Evolutionary conservation across 306 rosid species (phyloP), one percentile per base, ranked within the genome.

Genomic region (Sindora glabra): DNA sequence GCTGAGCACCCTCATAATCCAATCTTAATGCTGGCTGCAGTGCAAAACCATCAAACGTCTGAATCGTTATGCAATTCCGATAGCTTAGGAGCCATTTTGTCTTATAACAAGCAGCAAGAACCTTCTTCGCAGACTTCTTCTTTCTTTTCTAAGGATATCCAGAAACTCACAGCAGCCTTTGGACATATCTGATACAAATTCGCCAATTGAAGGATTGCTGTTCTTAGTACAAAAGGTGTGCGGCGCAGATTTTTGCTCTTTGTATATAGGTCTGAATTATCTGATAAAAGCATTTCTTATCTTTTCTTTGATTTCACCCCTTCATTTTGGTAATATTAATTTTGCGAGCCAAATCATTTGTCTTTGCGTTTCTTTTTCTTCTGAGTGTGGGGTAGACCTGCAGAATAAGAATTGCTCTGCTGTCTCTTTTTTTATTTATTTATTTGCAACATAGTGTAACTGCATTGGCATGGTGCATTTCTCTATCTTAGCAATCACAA

Each of bases 181-280:
- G 83, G 72, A 70, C 78, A 81, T 62, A 64, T 77, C 46, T 73
- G n/a, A n/a, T n/a, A n/a, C n/a, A n/a, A n/a, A n/a, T n/a, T n/a
- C n/a, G n/a, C n/a, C n/a, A n/a, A n/a, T n/a, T n/a, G n/a, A n/a
- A n/a, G n/a, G n/a, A n/a, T n/a, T n/a, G n/a, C n/a, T n/a, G n/a
- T n/a, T n/a, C n/a, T n/a, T n/a, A n/a, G n/a, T n/a, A n/a, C n/a
- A n/a, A n/a, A n/a, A n/a, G n/a, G n/a, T n/a, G n/a, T n/a, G 78
- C 65, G 61, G 36, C 71, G 70, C 65, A 56, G 32, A 70, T 65
- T 76, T n/a, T 64, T 73, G 64, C 19, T 69, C 39, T 40, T n/a
- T 77, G 77, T 66, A 73, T 47, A 71, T 79, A 67, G 56, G 51
- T 44, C 51, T n/a, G n/a, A n/a, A n/a, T n/a, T n/a, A n/a, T n/a